phyloP scores from a whole-genome alignment of 768 basidiomycete species.

The Rhizopogon salebrosus region DNA sequence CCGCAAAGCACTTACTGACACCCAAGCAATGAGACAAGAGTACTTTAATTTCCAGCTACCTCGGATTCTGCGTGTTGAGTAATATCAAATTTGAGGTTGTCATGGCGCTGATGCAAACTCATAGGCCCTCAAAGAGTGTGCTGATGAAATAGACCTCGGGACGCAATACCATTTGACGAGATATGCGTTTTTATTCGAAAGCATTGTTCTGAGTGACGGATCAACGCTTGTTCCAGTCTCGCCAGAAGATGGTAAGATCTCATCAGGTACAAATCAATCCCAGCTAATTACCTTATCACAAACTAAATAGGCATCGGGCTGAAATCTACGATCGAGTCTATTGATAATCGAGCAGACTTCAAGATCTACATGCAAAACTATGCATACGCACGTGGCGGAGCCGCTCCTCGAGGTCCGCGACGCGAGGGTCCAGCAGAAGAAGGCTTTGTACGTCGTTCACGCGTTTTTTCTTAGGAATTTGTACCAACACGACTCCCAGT shows the following conservation, averaged over 20 bases:
- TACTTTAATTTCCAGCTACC: slow-evolving; percentile 98
- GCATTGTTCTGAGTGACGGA: slow-evolving; percentile 84
- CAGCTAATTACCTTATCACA: not conserved
- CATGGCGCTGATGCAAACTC: slow-evolving; percentile 7
- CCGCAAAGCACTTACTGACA: slow-evolving; percentile 84
- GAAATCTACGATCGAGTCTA: slow-evolving; percentile 82
- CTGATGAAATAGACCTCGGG: slow-evolving; percentile 96
- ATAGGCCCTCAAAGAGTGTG: slow-evolving; percentile 88
- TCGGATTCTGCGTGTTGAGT: slow-evolving; percentile 64
- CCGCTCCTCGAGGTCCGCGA: slow-evolving; percentile 61
- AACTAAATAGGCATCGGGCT: slow-evolving; percentile 54
- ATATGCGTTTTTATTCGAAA: slow-evolving; percentile 93
- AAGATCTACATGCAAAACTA: slow-evolving; percentile 98
- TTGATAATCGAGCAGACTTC: slow-evolving; percentile 94
- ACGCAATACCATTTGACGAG: slow-evolving; percentile 95
- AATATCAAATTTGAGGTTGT: not conserved
- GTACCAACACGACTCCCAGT: slow-evolving; percentile 29
- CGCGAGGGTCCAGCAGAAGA: slow-evolving; percentile 89
- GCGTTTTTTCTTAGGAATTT: slow-evolving; percentile 1
- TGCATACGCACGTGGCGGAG: slow-evolving; percentile 76
- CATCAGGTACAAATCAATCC: not conserved
- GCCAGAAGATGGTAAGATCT: slow-evolving; percentile 56
- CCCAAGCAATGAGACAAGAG: slow-evolving; percentile 88
- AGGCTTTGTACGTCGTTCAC: slow-evolving; percentile 75
- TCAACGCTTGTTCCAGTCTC: slow-evolving; percentile 72